A percentile compares a stretch with the other conserved stretches of the same genome.
Conservation (phyloP, 179 eudicot genomes). For the Amaranthus tricolor region DNA sequence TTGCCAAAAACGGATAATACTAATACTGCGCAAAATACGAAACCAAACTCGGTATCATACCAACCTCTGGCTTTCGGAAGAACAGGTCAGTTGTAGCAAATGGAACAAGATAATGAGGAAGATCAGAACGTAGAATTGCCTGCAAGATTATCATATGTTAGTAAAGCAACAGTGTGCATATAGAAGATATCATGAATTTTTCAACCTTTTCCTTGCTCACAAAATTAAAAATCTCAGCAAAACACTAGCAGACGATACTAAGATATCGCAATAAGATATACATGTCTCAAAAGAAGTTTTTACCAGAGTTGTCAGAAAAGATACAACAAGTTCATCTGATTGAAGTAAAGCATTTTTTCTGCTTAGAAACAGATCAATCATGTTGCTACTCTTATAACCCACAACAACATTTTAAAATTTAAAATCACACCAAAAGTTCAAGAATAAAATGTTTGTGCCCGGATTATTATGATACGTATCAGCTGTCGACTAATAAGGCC, state of each 20-base stretch:
- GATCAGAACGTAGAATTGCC: slow-evolving; percentile 88
- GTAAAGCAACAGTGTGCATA: background rate
- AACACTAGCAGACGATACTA: background rate
- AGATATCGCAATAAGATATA: background rate
- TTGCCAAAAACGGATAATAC: background rate
- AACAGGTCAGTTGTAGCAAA: slow-evolving; percentile 56
- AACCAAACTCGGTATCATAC: slow-evolving; percentile 10
- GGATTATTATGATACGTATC: background rate
- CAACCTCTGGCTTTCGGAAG: slow-evolving; percentile 79
- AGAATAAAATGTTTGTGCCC: background rate
- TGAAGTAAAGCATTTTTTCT: background rate
- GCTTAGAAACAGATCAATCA: background rate
- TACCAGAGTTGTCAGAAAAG: background rate
- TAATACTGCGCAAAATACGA: background rate
- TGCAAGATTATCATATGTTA: slow-evolving; percentile 32
- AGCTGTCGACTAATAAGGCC: background rate
- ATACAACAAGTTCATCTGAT: background rate
- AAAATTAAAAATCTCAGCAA: background rate
- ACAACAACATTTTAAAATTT: too few relatives aligned
- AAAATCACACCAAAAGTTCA: too few relatives aligned
- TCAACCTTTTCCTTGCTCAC: background rate
- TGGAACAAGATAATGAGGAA: slow-evolving; percentile 88
- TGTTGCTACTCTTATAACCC: too few relatives aligned
- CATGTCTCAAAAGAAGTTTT: background rate
- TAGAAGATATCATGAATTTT: background rate